Conservation (phyloP, 75 land plant genomes). For the Azolla pinnata region DNA sequence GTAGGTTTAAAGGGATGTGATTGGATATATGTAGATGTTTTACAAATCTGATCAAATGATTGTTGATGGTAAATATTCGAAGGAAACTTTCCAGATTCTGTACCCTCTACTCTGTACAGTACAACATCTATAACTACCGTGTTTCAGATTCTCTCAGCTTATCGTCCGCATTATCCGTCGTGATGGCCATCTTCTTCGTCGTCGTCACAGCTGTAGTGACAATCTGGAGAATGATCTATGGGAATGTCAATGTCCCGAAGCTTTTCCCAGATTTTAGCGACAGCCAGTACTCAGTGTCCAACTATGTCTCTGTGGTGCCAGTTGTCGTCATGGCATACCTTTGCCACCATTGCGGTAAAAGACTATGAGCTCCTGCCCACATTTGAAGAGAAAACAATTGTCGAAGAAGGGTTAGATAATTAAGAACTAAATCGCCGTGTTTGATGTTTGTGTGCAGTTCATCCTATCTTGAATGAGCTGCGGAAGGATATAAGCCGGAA, state of each 20-base stretch:
- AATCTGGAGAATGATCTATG: conserved; percentile 38
- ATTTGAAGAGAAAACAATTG: neutral
- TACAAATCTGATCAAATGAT: too few relatives aligned
- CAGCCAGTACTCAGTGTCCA: conserved; percentile 55
- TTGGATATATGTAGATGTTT: too few relatives aligned
- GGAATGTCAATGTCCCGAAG: conserved; percentile 48
- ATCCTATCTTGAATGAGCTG: conserved; percentile 87
- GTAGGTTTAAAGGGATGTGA: too few relatives aligned
- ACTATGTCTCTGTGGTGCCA: conserved; percentile 69
- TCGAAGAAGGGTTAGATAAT: neutral
- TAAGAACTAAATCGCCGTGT: neutral
- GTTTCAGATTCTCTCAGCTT: conserved; percentile 76
- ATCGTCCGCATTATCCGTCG: conserved; percentile 87
- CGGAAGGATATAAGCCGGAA: conserved; percentile 39
- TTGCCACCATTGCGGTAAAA: conserved; percentile 80
- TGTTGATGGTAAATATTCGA: too few relatives aligned
- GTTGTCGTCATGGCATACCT: conserved; percentile 91
- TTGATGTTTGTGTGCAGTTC: conserved; percentile 51
- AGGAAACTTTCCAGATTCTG: too few relatives aligned
- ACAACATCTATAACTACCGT: too few relatives aligned
- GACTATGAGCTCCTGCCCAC: neutral
- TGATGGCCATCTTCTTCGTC: conserved; percentile 78
- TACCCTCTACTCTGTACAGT: too few relatives aligned
- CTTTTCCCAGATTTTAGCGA: conserved; percentile 37
- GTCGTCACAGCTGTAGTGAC: conserved; percentile 59